Conservation (phyloP, 1,284 basidiomycete genomes). For the Ustanciosporium gigantosporum region DNA sequence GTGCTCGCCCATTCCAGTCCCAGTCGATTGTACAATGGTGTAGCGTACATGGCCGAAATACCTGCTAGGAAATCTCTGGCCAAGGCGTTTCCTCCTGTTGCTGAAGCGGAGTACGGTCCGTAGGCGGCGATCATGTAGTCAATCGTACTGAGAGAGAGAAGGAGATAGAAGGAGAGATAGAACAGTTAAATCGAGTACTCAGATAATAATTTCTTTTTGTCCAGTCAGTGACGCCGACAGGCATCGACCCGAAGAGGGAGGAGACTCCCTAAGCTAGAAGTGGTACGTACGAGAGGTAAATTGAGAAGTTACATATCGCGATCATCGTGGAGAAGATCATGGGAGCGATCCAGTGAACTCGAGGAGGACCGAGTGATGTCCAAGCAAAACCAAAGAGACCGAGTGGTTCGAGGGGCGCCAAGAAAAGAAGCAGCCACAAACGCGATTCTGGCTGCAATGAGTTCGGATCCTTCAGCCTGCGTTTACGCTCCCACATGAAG, state of each 20-base stretch:
- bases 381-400: slow-evolving; percentile 64
- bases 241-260: too few relatives aligned
- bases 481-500: slow-evolving; percentile 51
- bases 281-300: slow-evolving; percentile 57
- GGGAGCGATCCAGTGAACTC: slow-evolving; percentile 62
- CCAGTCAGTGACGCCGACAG: too few relatives aligned
- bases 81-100: slow-evolving; percentile 60
- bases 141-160: too few relatives aligned
- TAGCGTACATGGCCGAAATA: slow-evolving; percentile 62
- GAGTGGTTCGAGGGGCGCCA: slow-evolving; percentile 61
- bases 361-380: slow-evolving; percentile 61
- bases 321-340: slow-evolving; percentile 63
- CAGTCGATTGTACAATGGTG: slow-evolving; percentile 61
- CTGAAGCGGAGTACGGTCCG: slow-evolving; percentile 63
- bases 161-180: too few relatives aligned
- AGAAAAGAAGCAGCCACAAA: slow-evolving; percentile 61
- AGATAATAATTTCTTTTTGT: too few relatives aligned
- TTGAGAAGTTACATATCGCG: slow-evolving; percentile 61
- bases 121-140: slow-evolving; percentile 63
- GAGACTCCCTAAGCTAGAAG: too few relatives aligned
- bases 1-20: slow-evolving; percentile 62
- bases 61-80: slow-evolving; percentile 62
- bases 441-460: slow-evolving; percentile 60
- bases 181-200: too few relatives aligned
- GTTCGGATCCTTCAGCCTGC: slow-evolving; percentile 49